Base-by-base conservation (phyloP, 495 filamentous ascomycete genomes). In the Rostrohypoxylon terebratum region DNA sequence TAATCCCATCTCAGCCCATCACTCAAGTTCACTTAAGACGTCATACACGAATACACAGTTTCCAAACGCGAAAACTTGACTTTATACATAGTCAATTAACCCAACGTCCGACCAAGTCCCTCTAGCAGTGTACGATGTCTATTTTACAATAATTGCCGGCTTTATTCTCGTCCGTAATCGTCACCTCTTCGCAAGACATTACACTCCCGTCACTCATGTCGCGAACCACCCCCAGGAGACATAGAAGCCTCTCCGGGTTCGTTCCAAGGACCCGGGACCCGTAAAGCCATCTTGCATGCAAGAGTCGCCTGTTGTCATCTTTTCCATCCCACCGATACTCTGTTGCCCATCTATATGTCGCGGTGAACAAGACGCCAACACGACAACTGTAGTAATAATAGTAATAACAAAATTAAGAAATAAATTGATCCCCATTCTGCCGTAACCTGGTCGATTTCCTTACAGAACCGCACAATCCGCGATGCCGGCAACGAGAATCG, bases 151-250 rank as follows among this genome's bases (percentile, higher is more conserved):
- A 58, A 61, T 59, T 59, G 42, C 16, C 50, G 36, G 58, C 44
- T 60, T 36, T 38, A 47, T 67, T 44, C 40, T 71, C 72, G 31
- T 71, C 68, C 68, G 68, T 68, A 60, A 72, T 75, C 72, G 68
- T 75, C 68, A 74, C 59, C 44, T 60, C 53, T 64, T 63, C 36
- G 57, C 62, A 59, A 58, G 66, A 58, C 60, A 65, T 69, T 54
- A 40, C 44, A n/a, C 31, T 45, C 47, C 71, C 42, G 33, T 61
- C 58, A 63, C 36, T 34, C 59, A 68, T 68, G 47, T 55, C 48
- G 42, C 10, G 42, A 42, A 42, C 28, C 36, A 20, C 34, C 28
- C 36, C 40, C 34, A 31, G 8, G n/a, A 31, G 42, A 48, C 33
- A 66, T 59, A 65, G 44, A 42, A 53, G 51, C 63, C 51, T 36